A percentile compares a stretch with the other conserved stretches of the same genome.
Conservation (phyloP, 2,329 filamentous ascomycete genomes). For the Colletotrichum sp. region DNA sequence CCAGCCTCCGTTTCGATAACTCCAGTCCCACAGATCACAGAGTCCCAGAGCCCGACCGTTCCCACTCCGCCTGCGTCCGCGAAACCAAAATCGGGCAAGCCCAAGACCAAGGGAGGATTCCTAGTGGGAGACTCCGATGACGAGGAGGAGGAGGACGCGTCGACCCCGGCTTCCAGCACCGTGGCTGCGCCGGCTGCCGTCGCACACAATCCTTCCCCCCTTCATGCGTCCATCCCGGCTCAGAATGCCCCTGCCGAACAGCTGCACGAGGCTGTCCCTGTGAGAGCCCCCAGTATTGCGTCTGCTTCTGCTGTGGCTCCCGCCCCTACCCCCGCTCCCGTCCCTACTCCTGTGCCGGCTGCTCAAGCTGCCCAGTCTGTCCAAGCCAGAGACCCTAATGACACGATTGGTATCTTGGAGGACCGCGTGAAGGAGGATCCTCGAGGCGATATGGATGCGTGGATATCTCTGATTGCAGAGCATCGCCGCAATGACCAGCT, state of each 20-base stretch:
- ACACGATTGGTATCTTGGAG: slow-evolving; percentile 81
- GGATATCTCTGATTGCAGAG: slow-evolving; percentile 85
- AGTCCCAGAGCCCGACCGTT: slow-evolving; percentile 30
- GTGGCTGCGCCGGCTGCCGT: background rate
- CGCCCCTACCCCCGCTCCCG: slow-evolving; percentile 41
- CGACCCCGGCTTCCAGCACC: slow-evolving; percentile 8
- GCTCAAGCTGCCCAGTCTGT: slow-evolving; percentile 20
- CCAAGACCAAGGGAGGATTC: slow-evolving; percentile 64
- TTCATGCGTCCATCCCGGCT: slow-evolving; percentile 9
- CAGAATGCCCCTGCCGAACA: slow-evolving; percentile 19
- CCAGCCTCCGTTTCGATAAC: slow-evolving; percentile 56
- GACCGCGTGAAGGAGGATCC: slow-evolving; percentile 92
- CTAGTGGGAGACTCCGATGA: slow-evolving; percentile 65
- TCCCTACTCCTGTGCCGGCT: slow-evolving; percentile 26
- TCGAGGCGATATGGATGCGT: slow-evolving; percentile 89
- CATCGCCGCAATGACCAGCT: slow-evolving; percentile 81
- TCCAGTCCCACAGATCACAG: slow-evolving; percentile 27
- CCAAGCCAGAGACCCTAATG: slow-evolving; percentile 55
- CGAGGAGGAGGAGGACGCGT: slow-evolving; percentile 56
- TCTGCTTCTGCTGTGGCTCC: slow-evolving; percentile 39
- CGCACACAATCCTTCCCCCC: background rate
- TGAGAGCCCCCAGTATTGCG: slow-evolving; percentile 9
- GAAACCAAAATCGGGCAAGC: slow-evolving; percentile 48
- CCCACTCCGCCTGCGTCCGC: slow-evolving; percentile 20
- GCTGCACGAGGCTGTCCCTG: slow-evolving; percentile 24